A percentile compares a stretch with the other conserved stretches of the same genome.
phyloP scores from a whole-genome alignment of 352 stramenopile genomes.

The Thalassiosira hispida region DNA sequence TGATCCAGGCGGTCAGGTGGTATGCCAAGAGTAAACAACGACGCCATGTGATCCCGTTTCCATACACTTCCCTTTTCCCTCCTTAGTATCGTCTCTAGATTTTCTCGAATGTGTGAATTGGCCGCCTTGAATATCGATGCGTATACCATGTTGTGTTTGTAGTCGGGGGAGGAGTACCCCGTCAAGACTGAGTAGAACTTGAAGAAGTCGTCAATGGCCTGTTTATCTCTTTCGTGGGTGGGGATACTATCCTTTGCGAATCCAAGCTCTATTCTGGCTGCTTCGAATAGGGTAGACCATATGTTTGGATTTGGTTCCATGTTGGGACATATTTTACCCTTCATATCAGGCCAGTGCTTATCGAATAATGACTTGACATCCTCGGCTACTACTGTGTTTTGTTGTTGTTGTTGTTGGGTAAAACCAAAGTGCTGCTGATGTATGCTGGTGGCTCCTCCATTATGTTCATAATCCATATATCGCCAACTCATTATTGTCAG shows the following conservation, averaged over 20 bases:
- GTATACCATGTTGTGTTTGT: neutral
- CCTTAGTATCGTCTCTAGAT: neutral
- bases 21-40: neutral
- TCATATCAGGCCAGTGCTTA: slow-evolving; percentile 7
- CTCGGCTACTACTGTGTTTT: too few species aligned
- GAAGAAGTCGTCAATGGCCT: neutral
- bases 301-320: slow-evolving; percentile 4
- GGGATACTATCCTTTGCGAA: neutral
- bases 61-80: neutral
- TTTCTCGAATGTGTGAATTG: neutral
- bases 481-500: too few species aligned
- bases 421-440: too few species aligned
- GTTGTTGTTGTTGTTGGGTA: too few species aligned
- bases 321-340: slow-evolving; percentile 14
- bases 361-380: too few species aligned
- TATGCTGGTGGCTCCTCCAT: too few species aligned
- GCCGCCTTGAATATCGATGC: neutral
- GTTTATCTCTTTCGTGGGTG: neutral
- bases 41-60: too few species aligned
- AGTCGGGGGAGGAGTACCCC: neutral
- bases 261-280: slow-evolving; percentile 8
- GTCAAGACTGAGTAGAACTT: neutral
- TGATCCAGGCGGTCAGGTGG: neutral
- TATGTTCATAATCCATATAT: too few species aligned
- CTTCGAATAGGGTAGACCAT: slow-evolving; percentile 7